Percentiles rank a stretch among this genome's conserved stretches.
phyloP scores from a whole-genome alignment of 768 basidiomycete genomes.

The Pholiota microspora region DNA sequence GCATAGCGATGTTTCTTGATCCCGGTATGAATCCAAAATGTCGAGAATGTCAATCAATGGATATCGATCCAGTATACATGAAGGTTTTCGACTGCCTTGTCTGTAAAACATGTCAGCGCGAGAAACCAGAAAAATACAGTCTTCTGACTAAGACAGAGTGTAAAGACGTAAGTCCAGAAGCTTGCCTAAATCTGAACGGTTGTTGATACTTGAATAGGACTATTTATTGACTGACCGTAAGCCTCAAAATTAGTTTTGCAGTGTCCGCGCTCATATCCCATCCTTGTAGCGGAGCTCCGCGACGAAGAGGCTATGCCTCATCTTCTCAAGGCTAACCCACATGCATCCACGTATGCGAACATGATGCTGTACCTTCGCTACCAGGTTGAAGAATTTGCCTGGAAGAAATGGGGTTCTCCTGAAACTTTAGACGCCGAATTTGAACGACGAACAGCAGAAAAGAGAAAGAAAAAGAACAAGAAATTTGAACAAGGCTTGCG shows the following conservation, averaged over 20 bases:
- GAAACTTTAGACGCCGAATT: constrained; percentile 91
- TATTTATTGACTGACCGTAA: constrained; percentile 91
- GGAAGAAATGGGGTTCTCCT: constrained; percentile 96
- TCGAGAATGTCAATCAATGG: constrained; percentile 79
- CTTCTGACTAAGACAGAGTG: constrained; percentile 98
- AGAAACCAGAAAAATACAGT: constrained; percentile 89
- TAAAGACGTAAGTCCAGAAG: constrained; percentile 64
- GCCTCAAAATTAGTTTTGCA: constrained; percentile 23
- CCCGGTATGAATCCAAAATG: constrained; percentile 78
- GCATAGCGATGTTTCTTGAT: constrained; percentile 76
- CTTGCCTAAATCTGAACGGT: not conserved
- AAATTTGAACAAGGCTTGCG: constrained; percentile 91
- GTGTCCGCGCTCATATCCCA: not conserved
- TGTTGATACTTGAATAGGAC: constrained; percentile 51
- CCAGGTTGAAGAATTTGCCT: constrained; percentile 96
- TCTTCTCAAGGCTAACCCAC: constrained; percentile 90
- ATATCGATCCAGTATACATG: constrained; percentile 81
- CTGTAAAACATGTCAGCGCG: constrained; percentile 89
- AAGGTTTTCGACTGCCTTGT: constrained; percentile 84
- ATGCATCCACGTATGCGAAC: constrained; percentile 93
- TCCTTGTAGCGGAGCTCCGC: constrained; percentile 73
- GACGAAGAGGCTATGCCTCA: constrained; percentile 93
- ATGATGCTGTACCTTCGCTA: constrained; percentile 98
- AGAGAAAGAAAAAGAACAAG: constrained; percentile 87
- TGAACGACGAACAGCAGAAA: constrained; percentile 72